phyloP scores from a whole-genome alignment of 495 filamentous ascomycete species.

The Hypoxylon fragiforme region DNA sequence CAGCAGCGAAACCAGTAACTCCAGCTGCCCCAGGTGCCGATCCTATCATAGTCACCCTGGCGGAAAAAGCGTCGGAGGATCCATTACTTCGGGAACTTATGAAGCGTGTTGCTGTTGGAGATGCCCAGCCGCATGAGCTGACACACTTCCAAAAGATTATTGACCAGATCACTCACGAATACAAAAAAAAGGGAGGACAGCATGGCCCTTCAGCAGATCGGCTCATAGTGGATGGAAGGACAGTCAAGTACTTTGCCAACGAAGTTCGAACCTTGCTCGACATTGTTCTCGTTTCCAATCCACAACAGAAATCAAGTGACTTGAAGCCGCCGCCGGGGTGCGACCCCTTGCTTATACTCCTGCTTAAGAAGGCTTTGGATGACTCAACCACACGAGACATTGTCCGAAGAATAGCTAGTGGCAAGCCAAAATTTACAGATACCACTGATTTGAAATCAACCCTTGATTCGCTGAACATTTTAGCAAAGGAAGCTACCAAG shows the following conservation, averaged over 20 bases:
- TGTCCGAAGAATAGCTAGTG: conserved; percentile 46
- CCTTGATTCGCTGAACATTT: conserved; percentile 41
- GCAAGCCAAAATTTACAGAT: conserved; percentile 48
- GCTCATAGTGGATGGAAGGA: conserved; percentile 48
- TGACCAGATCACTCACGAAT: conserved; percentile 74
- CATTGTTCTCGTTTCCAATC: conserved; percentile 51
- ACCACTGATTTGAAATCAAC: conserved; percentile 47
- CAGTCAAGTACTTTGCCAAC: conserved; percentile 53
- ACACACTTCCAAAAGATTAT: conserved; percentile 91
- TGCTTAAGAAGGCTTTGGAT: conserved; percentile 50
- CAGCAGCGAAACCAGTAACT: conserved; percentile 30
- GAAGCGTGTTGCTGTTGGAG: conserved; percentile 88
- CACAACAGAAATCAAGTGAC: conserved; percentile 46
- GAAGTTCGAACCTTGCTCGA: conserved; percentile 52
- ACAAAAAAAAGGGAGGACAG: conserved; percentile 45
- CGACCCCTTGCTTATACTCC: conserved; percentile 47
- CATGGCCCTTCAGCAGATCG: conserved; percentile 49
- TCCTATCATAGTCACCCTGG: conserved; percentile 93
- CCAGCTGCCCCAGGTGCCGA: conserved; percentile 53
- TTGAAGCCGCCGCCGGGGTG: conserved; percentile 46
- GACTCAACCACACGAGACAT: conserved; percentile 42
- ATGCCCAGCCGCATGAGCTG: conserved; percentile 77
- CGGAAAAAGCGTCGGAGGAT: conserved; percentile 82
- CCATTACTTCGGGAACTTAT: conserved; percentile 92
- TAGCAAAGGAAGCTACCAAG: conserved; percentile 35